Evolutionary conservation across 2,329 filamentous ascomycete genomes (phyloP).

Genomic region (Diaporthe batatas): DNA sequence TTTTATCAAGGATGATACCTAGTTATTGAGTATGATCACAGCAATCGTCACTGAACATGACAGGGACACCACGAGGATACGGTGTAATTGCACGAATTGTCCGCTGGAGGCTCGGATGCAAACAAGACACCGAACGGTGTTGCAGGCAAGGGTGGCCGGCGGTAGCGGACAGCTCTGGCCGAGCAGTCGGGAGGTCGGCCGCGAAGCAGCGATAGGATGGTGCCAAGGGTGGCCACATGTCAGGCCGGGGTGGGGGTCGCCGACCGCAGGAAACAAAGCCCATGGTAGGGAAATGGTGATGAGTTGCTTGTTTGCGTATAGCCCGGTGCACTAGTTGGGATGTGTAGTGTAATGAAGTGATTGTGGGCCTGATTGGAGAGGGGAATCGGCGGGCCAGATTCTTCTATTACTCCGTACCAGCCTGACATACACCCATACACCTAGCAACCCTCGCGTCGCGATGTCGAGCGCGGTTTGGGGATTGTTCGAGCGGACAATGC

Average conservation of each 20-base stretch:
- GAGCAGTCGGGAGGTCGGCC: constrained; percentile 2
- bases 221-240: not conserved
- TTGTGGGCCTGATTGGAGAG: not conserved
- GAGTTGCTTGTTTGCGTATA: constrained; percentile 7
- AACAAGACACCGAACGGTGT: not conserved
- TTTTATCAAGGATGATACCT: not conserved
- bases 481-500: not conserved
- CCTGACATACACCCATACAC: too few relatives aligned
- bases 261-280: not conserved
- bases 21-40: not conserved
- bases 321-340: constrained; percentile 10
- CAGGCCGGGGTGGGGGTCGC: constrained; percentile 3
- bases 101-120: not conserved
- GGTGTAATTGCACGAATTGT: not conserved
- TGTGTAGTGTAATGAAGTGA: not conserved
- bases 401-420: too few relatives aligned
- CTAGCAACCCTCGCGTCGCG: constrained; percentile 14
- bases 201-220: not conserved
- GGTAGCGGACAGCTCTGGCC: not conserved
- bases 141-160: not conserved
- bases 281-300: constrained; percentile 13
- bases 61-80: too few relatives aligned
- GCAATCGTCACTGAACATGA: not conserved
- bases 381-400: not conserved
- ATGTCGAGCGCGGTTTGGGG: constrained; percentile 10